phyloP scores from a whole-genome alignment of 2,329 filamentous ascomycete species.

The Fusarium palustre region DNA sequence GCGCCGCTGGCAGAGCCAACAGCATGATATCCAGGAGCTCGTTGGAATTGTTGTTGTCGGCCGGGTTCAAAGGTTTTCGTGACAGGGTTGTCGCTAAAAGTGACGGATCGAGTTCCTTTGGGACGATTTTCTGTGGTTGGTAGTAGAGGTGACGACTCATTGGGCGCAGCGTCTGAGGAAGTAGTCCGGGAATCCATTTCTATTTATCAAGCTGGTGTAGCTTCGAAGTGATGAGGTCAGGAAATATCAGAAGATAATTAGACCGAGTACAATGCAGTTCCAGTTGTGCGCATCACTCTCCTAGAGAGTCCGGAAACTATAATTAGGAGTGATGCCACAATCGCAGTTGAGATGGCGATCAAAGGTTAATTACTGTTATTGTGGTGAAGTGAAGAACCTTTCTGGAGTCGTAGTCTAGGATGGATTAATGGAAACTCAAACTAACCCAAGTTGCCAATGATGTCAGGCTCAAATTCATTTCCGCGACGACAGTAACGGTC shows the following conservation, averaged over 20 bases:
- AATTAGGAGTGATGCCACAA: neutral
- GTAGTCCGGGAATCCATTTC: slow-evolving; percentile 47
- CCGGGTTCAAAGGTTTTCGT: slow-evolving; percentile 70
- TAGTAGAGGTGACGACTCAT: slow-evolving; percentile 54
- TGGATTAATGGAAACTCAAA: slow-evolving; percentile 29
- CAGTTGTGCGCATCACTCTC: slow-evolving; percentile 15
- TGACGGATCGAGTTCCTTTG: slow-evolving; percentile 72
- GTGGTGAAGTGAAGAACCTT: slow-evolving; percentile 40
- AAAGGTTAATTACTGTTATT: slow-evolving; percentile 20
- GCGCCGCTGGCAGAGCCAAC: slow-evolving; percentile 48
- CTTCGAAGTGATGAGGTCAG: slow-evolving; percentile 20
- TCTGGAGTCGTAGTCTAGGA: slow-evolving; percentile 2
- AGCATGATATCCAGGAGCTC: slow-evolving; percentile 49
- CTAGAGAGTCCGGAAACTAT: neutral
- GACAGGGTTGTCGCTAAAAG: slow-evolving; percentile 78
- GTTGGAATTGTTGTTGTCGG: slow-evolving; percentile 39
- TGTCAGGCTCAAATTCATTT: slow-evolving; percentile 41
- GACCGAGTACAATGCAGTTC: slow-evolving; percentile 11
- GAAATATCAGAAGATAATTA: slow-evolving; percentile 14
- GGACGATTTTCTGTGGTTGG: slow-evolving; percentile 52
- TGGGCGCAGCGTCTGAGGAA: slow-evolving; percentile 31
- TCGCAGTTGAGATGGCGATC: slow-evolving; percentile 16
- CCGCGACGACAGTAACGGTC: slow-evolving; percentile 19
- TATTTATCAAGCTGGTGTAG: slow-evolving; percentile 19
- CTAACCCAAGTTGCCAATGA: slow-evolving; percentile 30